Evolutionary conservation across 768 basidiomycete species (phyloP).

Genomic region (Boletus speciosus): DNA sequence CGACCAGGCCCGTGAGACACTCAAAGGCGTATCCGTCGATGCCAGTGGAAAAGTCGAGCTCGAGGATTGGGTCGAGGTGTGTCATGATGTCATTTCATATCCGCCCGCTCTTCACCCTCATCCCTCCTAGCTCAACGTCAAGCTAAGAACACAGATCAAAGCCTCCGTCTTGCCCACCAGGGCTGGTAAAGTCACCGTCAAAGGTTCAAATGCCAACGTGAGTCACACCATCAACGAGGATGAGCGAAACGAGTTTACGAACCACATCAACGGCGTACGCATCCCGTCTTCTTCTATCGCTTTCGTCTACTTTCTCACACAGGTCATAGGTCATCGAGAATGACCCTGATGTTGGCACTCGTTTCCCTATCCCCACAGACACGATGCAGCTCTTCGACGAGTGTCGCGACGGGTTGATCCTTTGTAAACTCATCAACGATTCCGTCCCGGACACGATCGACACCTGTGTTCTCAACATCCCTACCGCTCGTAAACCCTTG

Average conservation of each 20-base stretch:
- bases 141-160: slow-evolving; percentile 55
- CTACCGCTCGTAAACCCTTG: slow-evolving; percentile 71
- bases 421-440: slow-evolving; percentile 98
- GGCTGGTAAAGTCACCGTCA: slow-evolving; percentile 89
- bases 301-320: slow-evolving; percentile 7
- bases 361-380: slow-evolving; percentile 89
- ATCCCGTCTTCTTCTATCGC: not conserved
- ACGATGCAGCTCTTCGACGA: slow-evolving; percentile 99
- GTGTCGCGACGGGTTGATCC: slow-evolving; percentile 89
- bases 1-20: slow-evolving; percentile 81
- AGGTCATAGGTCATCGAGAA: slow-evolving; percentile 76
- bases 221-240: slow-evolving; percentile 98
- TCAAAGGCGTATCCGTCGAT: slow-evolving; percentile 93
- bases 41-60: slow-evolving; percentile 94
- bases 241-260: slow-evolving; percentile 93
- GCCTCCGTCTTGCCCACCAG: slow-evolving; percentile 53
- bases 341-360: slow-evolving; percentile 76
- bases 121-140: slow-evolving; percentile 66
- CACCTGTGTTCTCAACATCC: slow-evolving; percentile 94
- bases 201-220: slow-evolving; percentile 92
- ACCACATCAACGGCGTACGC: slow-evolving; percentile 92
- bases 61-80: slow-evolving; percentile 97
- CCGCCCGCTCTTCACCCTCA: slow-evolving; percentile 9
- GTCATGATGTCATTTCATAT: slow-evolving; percentile 28
- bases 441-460: slow-evolving; percentile 99